Evolutionary conservation across 768 basidiomycete species (phyloP).

Genomic region (Scleroderma bovista): DNA sequence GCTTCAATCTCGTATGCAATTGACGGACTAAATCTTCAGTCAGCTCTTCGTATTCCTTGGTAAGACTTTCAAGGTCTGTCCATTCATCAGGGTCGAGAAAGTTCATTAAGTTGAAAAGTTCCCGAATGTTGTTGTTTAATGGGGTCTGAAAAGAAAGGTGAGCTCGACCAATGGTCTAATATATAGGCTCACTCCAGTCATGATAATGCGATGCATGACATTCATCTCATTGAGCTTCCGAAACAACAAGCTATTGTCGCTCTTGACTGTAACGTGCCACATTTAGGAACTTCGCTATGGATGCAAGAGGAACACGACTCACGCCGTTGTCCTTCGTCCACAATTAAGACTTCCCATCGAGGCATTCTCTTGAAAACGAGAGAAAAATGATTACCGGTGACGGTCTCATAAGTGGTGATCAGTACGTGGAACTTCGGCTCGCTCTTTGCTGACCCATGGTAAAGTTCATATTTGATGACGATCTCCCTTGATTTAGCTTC

Average conservation of each 20-base stretch:
- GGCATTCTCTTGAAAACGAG: conserved; percentile 75
- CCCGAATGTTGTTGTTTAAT: conserved; percentile 93
- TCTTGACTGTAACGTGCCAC: conserved; percentile 59
- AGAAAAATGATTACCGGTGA: conserved; percentile 61
- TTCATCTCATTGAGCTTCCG: conserved; percentile 77
- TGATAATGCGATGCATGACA: conserved; percentile 73
- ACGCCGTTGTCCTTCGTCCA: conserved; percentile 93
- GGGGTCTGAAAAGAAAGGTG: conserved; percentile 57
- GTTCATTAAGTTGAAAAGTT: conserved; percentile 95
- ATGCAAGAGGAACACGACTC: conserved; percentile 28
- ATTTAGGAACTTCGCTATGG: conserved; percentile 1
- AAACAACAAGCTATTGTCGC: conserved; percentile 73
- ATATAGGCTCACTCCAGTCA: conserved; percentile 68
- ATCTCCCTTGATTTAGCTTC: conserved; percentile 75
- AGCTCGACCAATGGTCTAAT: neutral
- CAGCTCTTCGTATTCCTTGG: conserved; percentile 70
- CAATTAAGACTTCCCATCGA: conserved; percentile 89
- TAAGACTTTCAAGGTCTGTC: conserved; percentile 68
- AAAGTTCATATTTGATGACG: conserved; percentile 77
- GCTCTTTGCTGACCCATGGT: conserved; percentile 41
- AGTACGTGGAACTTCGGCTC: conserved; percentile 81
- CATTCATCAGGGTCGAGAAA: conserved; percentile 81
- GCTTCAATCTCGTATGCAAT: conserved; percentile 72
- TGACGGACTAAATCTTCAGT: conserved; percentile 76
- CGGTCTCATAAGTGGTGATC: conserved; percentile 88